Evolutionary conservation across 2,329 filamentous ascomycete species (phyloP), one percentile per base, ranked within the genome.

Genomic region (Zymoseptoria pseudotritici): DNA sequence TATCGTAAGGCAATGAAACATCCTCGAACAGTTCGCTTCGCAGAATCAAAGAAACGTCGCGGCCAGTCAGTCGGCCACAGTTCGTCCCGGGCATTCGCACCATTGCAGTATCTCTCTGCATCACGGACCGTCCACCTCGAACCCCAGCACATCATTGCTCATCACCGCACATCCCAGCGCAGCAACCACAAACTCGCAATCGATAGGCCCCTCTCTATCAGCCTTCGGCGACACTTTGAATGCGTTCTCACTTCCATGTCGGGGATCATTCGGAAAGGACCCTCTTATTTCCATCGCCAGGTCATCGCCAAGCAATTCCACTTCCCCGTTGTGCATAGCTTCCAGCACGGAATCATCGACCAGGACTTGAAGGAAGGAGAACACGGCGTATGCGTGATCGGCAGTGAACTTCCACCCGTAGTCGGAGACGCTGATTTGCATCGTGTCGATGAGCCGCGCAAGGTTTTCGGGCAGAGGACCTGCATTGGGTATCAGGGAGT

Each of bases 301-400:
- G 4, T 60, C 60, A 50, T 72, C 71, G 1, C 71, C 70, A n/a
- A 74, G 55, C n/a, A 62, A 59, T 20, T 67, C 66, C 0, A 72
- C 63, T 53, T 74, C 71, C 1, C 68, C 69, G 0, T 51, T 61
- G 31, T 63, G 50, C 66, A 72, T 72, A 1, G 63, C 65, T 3
- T 61, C 53, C 3, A 66, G 58, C 2, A 67, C 55, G 1, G 58
- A 3, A 1, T 53, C 55, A 1, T 66, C 60, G 17, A 74, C 66
- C 5, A 73, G 61, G 4, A 71, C 60, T 24, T 69, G 66, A 56
- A 71, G 65, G 62, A 74, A 73, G 7, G 66, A 60, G n/a, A 62
- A 63, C 2, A 73, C 65, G 6, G 71, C 68, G 49, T 67, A 68
- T 0, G 70, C 70, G 22, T 72, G 64, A n/a, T 63, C 31, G 2